phyloP scores from a whole-genome alignment of 1,284 basidiomycete genomes.

The Cutaneotrichosporon sp. region DNA sequence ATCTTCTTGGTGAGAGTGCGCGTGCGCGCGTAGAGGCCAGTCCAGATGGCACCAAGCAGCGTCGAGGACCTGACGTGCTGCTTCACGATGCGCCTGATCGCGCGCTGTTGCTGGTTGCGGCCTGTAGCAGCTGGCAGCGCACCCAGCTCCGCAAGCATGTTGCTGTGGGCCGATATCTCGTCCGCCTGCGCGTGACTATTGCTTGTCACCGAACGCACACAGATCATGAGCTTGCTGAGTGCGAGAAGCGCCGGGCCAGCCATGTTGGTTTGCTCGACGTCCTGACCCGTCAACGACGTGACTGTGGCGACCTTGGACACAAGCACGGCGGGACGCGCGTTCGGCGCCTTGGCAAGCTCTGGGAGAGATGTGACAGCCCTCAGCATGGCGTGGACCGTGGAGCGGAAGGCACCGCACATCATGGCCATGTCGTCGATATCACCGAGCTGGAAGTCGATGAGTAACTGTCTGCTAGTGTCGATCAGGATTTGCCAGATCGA shows the following conservation, averaged over 20 bases:
- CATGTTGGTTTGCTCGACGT: conserved; percentile 32
- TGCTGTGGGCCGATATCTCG: conserved; percentile 16
- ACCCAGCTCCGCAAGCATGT: conserved; percentile 27
- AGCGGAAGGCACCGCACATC: conserved; percentile 28
- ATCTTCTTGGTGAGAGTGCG: conserved; percentile 31
- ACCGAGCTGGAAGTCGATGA: conserved; percentile 35
- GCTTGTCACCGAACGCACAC: conserved; percentile 22
- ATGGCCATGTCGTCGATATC: conserved; percentile 29
- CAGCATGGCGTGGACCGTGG: conserved; percentile 21
- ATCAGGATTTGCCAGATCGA: conserved; percentile 34
- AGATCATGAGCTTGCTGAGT: conserved; percentile 23
- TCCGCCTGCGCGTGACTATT: conserved; percentile 12
- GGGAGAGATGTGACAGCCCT: conserved; percentile 8
- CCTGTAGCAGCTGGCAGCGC: conserved; percentile 31
- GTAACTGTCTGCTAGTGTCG: conserved; percentile 33
- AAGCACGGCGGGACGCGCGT: conserved; percentile 25
- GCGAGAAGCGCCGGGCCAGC: conserved; percentile 24
- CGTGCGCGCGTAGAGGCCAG: conserved; percentile 22
- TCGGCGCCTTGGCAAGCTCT: conserved; percentile 22
- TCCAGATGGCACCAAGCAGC: conserved; percentile 27
- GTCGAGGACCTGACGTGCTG: conserved; percentile 16
- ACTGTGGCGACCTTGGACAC: conserved; percentile 28
- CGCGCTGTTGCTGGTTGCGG: conserved; percentile 42
- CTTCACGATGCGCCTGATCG: conserved; percentile 32
- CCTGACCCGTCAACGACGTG: conserved; percentile 26